Percentiles rank a stretch among this genome's conserved stretches.
phyloP scores from a whole-genome alignment of 2,329 filamentous ascomycete species.

The Aspergillus sp. region DNA sequence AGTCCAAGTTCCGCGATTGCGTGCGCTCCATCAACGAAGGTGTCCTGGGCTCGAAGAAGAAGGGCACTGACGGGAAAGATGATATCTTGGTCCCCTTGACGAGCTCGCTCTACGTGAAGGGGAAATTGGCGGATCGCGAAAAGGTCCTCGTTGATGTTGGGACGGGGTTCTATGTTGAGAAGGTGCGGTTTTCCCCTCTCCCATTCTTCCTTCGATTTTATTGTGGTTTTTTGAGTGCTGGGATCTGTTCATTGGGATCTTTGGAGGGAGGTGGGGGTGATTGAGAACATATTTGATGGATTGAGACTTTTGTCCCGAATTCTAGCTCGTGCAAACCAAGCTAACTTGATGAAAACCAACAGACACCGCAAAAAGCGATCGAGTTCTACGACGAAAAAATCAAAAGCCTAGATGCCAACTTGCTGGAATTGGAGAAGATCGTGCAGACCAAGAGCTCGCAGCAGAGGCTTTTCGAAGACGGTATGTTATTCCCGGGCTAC shows the following conservation, averaged over 20 bases:
- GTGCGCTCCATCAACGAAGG: constrained; percentile 70
- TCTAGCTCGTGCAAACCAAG: background rate
- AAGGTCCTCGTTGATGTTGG: constrained; percentile 88
- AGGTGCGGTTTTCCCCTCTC: constrained; percentile 52
- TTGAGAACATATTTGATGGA: no score
- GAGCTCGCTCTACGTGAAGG: constrained; percentile 90
- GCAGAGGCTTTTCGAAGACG: constrained; percentile 83
- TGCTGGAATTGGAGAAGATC: constrained; percentile 68
- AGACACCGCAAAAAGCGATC: constrained; percentile 59
- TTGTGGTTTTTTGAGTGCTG: no score
- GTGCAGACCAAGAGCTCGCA: constrained; percentile 78
- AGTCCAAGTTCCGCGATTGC: constrained; percentile 90
- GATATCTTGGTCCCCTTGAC: constrained; percentile 87
- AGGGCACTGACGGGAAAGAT: constrained; percentile 32
- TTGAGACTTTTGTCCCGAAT: no score
- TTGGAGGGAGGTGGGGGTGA: no score
- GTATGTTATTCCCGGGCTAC: constrained; percentile 45
- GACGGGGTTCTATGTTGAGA: constrained; percentile 93
- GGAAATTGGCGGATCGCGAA: constrained; percentile 70
- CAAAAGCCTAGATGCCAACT: constrained; percentile 62
- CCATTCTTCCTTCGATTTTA: background rate
- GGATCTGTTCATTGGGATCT: no score
- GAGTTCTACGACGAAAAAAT: constrained; percentile 69
- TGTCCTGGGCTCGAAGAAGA: constrained; percentile 42
- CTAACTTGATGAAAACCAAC: constrained; percentile 5